Base-by-base conservation (phyloP, 1,284 basidiomycete genomes). In the Golubevia pallescens region DNA sequence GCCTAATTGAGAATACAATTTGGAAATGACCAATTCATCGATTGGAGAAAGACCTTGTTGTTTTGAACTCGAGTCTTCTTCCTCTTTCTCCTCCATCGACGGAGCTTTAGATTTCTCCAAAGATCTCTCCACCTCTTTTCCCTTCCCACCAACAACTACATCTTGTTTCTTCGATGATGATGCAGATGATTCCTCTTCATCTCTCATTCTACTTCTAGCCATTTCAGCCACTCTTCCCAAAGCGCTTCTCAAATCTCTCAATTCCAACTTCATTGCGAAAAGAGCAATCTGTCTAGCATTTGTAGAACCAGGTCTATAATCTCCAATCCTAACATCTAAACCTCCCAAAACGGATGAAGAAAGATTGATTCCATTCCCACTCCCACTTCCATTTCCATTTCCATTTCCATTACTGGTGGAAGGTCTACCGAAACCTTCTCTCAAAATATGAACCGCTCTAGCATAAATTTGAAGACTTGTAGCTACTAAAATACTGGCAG, bases 381-480 rank as follows among this genome's bases (percentile, higher is more conserved):
- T 19, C 20, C 56, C 56, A 52, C 51, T 52, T 52, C 51, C 51
- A 14, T 52, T n/a, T 1, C n/a, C 56, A 14, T 58, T 57, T 23
- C 28, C 34, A 51, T 14, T 53, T 3, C 57, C 57, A 0, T 34
- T 19, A 13, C 24, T 23, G 16, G 42, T 48, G 16, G 8, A 13
- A 48, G 42, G 16, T 48, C 42, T 48, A 6, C 66, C 65, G 13
- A 84, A 75, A 2, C 80, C 79, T 24, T 81, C 76, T 10, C 77
- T 65, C 42, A 85, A 60, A 14, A 76, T 76, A 34, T 76, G 66
- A 28, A 85, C 75, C 14, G 82, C 82, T 1, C 80, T 62, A 1
- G 81, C 75, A 61, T 85, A 85, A 57, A 85, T 85, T 70, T 85
- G 82, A 28, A 85, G 69, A 16, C 80, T 80, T 0, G 81, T 84